Evolutionary conservation across 257 asterid species (phyloP).

Genomic region (Craterostigma plantagineum): DNA sequence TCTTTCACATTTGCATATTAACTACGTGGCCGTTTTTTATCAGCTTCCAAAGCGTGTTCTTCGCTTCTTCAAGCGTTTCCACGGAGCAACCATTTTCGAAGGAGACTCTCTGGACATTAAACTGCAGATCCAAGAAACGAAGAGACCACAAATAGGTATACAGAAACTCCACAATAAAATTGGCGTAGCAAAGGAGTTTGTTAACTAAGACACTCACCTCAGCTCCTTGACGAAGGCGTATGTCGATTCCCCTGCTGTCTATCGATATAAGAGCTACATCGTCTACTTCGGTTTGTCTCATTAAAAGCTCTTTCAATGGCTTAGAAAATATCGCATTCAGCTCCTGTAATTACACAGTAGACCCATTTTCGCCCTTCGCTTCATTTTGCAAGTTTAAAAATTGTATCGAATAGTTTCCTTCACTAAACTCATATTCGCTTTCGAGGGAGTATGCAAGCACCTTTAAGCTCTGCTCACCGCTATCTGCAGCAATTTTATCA

Average conservation of each 20-base stretch:
- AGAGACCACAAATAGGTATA: not conserved
- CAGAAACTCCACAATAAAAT: too few species aligned
- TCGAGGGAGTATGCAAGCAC: not conserved
- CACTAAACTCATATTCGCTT: too few species aligned
- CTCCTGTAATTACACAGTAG: conserved; percentile 23
- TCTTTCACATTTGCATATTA: conserved; percentile 29
- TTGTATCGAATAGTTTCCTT: too few species aligned
- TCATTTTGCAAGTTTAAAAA: too few species aligned
- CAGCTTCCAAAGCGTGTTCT: conserved; percentile 58
- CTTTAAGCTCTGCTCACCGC: not conserved
- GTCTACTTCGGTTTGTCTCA: conserved; percentile 66
- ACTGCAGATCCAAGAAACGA: conserved; percentile 18
- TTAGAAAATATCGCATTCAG: conserved; percentile 67
- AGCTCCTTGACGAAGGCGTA: conserved; percentile 90
- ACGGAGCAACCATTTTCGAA: conserved; percentile 51
- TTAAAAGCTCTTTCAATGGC: conserved; percentile 67
- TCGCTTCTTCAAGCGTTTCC: conserved; percentile 81
- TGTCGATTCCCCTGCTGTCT: conserved; percentile 73
- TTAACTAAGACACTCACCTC: conserved; percentile 24
- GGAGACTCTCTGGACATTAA: conserved; percentile 61
- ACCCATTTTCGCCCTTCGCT: not conserved
- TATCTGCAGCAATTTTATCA: not conserved
- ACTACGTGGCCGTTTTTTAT: conserved; percentile 36
- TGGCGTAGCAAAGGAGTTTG: not conserved
- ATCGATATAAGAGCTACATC: conserved; percentile 91